Percentiles rank a stretch among this genome's conserved stretches.
These are phyloP conservation scores for Helianthus tuberosus DNA, from an alignment of 129 eudicot genomes.

Conservation along the genomic window DNA sequence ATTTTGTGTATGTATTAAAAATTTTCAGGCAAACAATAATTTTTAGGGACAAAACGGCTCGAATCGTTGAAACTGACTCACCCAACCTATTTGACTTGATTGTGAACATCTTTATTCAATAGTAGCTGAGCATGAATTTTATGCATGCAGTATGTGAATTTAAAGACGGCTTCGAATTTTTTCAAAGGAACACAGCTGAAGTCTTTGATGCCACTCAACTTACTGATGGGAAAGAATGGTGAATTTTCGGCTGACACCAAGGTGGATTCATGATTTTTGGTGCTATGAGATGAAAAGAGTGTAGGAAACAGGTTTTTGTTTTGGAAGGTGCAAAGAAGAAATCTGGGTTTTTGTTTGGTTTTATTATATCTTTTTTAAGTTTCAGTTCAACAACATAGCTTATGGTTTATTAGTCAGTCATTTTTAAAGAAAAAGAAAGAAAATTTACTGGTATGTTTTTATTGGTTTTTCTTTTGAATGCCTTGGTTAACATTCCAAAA, in stretches of 20 bases:
- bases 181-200: slow-evolving; percentile 45
- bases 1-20: too few species aligned
- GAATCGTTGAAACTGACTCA: too few species aligned
- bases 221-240: slow-evolving; percentile 39
- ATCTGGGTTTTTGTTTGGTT: slow-evolving; percentile 42
- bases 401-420: slow-evolving; percentile 21
- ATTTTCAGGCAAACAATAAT: too few species aligned
- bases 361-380: background rate
- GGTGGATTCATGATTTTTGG: slow-evolving; percentile 40
- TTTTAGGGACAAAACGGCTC: too few species aligned
- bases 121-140: slow-evolving; percentile 2
- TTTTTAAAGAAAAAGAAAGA: slow-evolving; percentile 11
- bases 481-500: background rate
- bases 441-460: slow-evolving; percentile 20
- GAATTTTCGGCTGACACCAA: slow-evolving; percentile 48
- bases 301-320: slow-evolving; percentile 38
- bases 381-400: slow-evolving; percentile 26
- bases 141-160: slow-evolving; percentile 57
- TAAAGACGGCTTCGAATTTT: slow-evolving; percentile 45
- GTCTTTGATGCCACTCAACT: slow-evolving; percentile 36
- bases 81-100: too few species aligned
- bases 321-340: slow-evolving; percentile 29
- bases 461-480: background rate
- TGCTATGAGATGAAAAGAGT: slow-evolving; percentile 31
- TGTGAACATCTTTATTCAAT: too few species aligned